Conservation (phyloP, 805 yeast genomes). For the Naumovozyma castellii region DNA sequence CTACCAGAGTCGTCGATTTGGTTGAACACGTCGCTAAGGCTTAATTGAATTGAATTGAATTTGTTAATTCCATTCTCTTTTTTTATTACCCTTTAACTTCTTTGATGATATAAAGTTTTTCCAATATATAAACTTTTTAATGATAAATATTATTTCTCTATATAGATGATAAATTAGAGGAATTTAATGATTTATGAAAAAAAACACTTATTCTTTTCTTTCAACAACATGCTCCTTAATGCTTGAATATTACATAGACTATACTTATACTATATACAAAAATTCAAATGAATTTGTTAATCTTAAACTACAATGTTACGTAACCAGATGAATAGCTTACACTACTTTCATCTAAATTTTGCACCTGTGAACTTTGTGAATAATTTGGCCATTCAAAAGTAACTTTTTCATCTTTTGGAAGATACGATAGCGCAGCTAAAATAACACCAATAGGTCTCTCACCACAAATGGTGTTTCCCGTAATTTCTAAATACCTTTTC, state of each 20-base stretch:
- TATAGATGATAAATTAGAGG: neutral
- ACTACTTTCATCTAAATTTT: slow-evolving; percentile 49
- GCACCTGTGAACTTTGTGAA: slow-evolving; percentile 59
- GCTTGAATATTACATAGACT: too few species aligned
- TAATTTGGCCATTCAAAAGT: slow-evolving; percentile 67
- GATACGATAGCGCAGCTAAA: slow-evolving; percentile 36
- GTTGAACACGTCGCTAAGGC: slow-evolving; percentile 47
- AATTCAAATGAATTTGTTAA: too few species aligned
- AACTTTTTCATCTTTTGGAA: slow-evolving; percentile 8
- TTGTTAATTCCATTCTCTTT: neutral
- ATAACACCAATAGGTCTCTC: slow-evolving; percentile 69
- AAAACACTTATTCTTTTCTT: too few species aligned
- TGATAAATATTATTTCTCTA: neutral
- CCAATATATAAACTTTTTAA: too few species aligned
- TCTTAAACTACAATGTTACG: slow-evolving; percentile 29
- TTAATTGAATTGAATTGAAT: too few species aligned
- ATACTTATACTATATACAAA: too few species aligned
- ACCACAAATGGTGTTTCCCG: slow-evolving; percentile 92
- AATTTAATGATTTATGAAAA: neutral
- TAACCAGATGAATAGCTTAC: slow-evolving; percentile 90
- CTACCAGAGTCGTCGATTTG: slow-evolving; percentile 67
- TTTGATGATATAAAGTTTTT: too few species aligned
- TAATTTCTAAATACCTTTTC: slow-evolving; percentile 52
- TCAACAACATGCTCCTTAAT: too few species aligned
- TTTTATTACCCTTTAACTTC: too few species aligned